Evolutionary conservation across 371 early-diverging fungal species (phyloP).

Genomic region (Fennellomyces sp.): DNA sequence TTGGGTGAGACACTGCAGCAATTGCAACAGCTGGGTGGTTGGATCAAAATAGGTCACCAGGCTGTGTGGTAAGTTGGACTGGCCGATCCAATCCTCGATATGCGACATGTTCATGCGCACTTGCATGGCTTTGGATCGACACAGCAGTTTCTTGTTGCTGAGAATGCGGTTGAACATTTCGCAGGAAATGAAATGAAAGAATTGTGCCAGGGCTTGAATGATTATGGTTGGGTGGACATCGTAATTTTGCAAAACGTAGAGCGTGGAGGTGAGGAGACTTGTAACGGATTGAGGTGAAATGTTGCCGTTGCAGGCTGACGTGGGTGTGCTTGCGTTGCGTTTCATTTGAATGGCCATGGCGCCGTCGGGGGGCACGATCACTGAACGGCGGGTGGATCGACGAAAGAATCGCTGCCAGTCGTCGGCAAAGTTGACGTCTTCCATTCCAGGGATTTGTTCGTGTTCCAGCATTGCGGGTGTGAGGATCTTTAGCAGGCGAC

Average conservation of each 20-base stretch:
- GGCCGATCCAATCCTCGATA: slow-evolving; percentile 84
- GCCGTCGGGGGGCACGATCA: slow-evolving; percentile 22
- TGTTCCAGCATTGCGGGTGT: slow-evolving; percentile 72
- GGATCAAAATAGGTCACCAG: slow-evolving; percentile 56
- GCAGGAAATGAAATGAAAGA: slow-evolving; percentile 73
- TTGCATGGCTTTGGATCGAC: slow-evolving; percentile 79
- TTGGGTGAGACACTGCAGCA: slow-evolving; percentile 77
- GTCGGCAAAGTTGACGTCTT: slow-evolving; percentile 66
- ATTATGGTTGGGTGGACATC: slow-evolving; percentile 71
- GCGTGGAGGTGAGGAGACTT: slow-evolving; percentile 58
- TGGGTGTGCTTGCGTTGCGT: slow-evolving; percentile 15
- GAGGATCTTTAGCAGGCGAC: slow-evolving; percentile 58
- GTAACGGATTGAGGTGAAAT: slow-evolving; percentile 66
- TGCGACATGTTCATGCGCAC: slow-evolving; percentile 79
- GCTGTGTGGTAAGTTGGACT: slow-evolving; percentile 50
- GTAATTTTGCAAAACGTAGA: slow-evolving; percentile 56
- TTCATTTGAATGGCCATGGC: slow-evolving; percentile 22
- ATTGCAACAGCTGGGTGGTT: slow-evolving; percentile 75
- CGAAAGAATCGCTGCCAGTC: slow-evolving; percentile 59
- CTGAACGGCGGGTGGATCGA: slow-evolving; percentile 34
- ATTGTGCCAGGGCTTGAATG: slow-evolving; percentile 70
- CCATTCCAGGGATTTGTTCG: slow-evolving; percentile 70
- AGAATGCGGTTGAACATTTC: slow-evolving; percentile 85
- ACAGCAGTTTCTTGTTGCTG: slow-evolving; percentile 69
- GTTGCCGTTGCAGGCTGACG: neutral